These are phyloP conservation scores for Xylaria sp. DNA, from an alignment of 2,329 filamentous ascomycete genomes.

Conservation along the genomic window DNA sequence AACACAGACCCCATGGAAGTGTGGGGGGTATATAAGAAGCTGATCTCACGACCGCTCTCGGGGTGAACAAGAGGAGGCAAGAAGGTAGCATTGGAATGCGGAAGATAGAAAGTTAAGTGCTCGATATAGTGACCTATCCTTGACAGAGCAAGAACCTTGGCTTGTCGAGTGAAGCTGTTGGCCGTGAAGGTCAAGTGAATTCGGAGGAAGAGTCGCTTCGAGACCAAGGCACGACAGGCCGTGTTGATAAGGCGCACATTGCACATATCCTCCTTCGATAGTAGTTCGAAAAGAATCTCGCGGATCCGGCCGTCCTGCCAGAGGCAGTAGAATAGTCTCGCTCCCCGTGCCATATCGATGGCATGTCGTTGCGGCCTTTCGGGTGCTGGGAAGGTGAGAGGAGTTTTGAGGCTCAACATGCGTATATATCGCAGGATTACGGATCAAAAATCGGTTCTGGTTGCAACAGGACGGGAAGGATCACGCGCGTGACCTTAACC, in stretches of 20 bases:
- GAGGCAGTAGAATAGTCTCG: conserved; percentile 50
- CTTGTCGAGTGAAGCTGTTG: conserved; percentile 69
- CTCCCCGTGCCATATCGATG: conserved; percentile 46
- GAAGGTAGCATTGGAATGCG: conserved; percentile 73
- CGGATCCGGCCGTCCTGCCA: conserved; percentile 49
- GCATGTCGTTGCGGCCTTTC: conserved; percentile 40
- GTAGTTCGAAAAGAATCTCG: conserved; percentile 44
- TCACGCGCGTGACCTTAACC: conserved; percentile 10
- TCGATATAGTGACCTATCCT: conserved; percentile 75
- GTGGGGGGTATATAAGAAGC: conserved; percentile 77
- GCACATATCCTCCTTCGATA: conserved; percentile 50
- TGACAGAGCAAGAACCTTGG: conserved; percentile 66
- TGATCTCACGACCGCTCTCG: conserved; percentile 67
- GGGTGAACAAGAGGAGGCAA: conserved; percentile 80
- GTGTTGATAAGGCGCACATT: conserved; percentile 62
- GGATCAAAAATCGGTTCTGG: conserved; percentile 13
- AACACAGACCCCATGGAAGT: conserved; percentile 57
- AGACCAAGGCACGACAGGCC: conserved; percentile 65
- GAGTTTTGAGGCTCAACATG: conserved; percentile 10
- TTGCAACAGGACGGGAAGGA: conserved; percentile 11
- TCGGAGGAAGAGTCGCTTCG: conserved; percentile 63
- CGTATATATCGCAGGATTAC: conserved; percentile 17
- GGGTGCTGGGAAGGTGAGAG: conserved; percentile 18
- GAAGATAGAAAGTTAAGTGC: conserved; percentile 70
- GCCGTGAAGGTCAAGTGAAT: conserved; percentile 66